Base-by-base conservation (phyloP, 1,284 basidiomycete species). In the Cryptococcus amylolentus region DNA sequence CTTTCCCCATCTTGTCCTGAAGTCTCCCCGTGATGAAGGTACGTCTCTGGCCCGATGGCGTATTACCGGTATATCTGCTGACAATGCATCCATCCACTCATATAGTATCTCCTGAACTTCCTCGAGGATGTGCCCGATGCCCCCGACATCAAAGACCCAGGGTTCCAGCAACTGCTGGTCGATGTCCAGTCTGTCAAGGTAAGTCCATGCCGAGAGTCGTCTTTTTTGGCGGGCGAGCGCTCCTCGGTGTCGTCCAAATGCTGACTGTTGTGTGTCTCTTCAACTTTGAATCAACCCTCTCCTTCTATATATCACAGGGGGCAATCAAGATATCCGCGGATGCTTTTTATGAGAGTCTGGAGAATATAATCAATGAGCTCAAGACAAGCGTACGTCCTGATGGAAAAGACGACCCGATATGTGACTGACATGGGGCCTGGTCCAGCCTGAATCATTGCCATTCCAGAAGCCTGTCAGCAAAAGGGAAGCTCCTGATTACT, bases 391-490 rank as follows among this genome's bases (percentile, higher is more conserved):
- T 90, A 69, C 67, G 84, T 82, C 8, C 20, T 44, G 14, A 14
- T 20, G 42, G 44, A 40, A 23, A n/a, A n/a, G 41, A 26, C 12
- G 16, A 20, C 55, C 28, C 13, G 35, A 26, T n/a, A 26, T 35
- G 31, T 35, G 10, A 10, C 31, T 35, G 31, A 35, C 31, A 35
- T 35, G 31, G 6, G 31, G 58, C 65, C 62, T 52, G 20, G 26
- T 49, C 9, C 86, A 91, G 79, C 88, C 84, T 63, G 91, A 94
- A 76, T 87, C 91, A 13, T 86, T 88, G 66, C 86, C 91, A 5
- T 96, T 96, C 72, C 81, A 92, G 60, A 91, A 88, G 74, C 91
- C 89, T 5, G 93, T 96, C 1, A 84, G 88, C 4, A 91, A 84
- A 77, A 80, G 85, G 48, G 91, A 95, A 69, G 88, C 87, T 26